Conservation (phyloP, 495 filamentous ascomycete species). For the Lasiosphaeriaceae sp. region DNA sequence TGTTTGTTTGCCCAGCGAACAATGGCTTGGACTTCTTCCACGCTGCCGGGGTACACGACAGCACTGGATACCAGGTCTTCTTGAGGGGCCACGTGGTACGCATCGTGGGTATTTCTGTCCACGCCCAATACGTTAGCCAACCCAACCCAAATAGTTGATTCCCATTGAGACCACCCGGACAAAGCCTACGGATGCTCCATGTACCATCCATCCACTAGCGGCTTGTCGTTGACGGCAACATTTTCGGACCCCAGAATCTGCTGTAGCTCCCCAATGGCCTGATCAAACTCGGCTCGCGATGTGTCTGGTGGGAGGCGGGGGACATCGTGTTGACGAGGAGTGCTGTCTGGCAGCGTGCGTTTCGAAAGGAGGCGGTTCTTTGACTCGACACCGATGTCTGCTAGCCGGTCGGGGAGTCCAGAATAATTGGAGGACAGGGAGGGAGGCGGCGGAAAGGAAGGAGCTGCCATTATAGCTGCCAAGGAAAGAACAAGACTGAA, state of each 20-base stretch:
- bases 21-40: slow-evolving; percentile 43
- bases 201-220: slow-evolving; percentile 43
- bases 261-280: slow-evolving; percentile 32
- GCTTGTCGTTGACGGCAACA: slow-evolving; percentile 41
- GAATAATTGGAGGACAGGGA: slow-evolving; percentile 16
- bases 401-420: slow-evolving; percentile 28
- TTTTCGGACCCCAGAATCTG: slow-evolving; percentile 30
- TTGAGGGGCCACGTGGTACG: slow-evolving; percentile 40
- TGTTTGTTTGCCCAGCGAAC: slow-evolving; percentile 44
- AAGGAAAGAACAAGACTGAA: no score
- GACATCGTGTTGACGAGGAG: slow-evolving; percentile 24
- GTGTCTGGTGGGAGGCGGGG: slow-evolving; percentile 37
- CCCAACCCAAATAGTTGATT: no score
- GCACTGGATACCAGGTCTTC: slow-evolving; percentile 42
- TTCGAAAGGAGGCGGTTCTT: slow-evolving; percentile 30
- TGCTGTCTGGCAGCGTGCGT: slow-evolving; percentile 29
- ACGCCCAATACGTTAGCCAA: no score
- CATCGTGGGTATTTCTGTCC: slow-evolving; percentile 40
- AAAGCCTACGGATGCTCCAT: slow-evolving; percentile 38
- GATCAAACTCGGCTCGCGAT: slow-evolving; percentile 30
- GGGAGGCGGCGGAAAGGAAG: not conserved
- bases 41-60: slow-evolving; percentile 37
- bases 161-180: no score
- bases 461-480: no score
- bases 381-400: slow-evolving; percentile 25